Evolutionary conservation across 2,329 filamentous ascomycete species (phyloP), one percentile per base, ranked within the genome.

Genomic region (Cladophialophora bantiana): DNA sequence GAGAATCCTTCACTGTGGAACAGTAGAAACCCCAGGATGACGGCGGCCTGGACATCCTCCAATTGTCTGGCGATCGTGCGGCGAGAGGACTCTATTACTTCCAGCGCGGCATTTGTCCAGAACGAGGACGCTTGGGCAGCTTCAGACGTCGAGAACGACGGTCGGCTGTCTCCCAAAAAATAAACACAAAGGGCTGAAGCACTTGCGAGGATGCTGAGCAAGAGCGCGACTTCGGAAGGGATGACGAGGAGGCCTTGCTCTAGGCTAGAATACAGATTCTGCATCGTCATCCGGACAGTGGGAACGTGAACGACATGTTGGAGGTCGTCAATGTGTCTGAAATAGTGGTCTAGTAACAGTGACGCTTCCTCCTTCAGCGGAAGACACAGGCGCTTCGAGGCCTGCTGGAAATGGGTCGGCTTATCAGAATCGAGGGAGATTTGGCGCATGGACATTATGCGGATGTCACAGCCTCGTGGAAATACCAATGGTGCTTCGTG

Each of bases 251-350:
- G 35, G 6, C 70, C 68, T 1, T 62, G 56, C 10, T 74, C 70
- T 10, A 76, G 40, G 18, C 64, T 68, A 6, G 71, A 62, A 62
- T 81, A 81, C 1, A 79, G 67, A 0, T 57, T 60, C 15, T 77
- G 54, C 36, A 79, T 74, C 6, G 75, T 73, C 5, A 20, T 56
- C 34, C 74, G 70, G 0, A 75, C 73, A 20, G 54, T 65, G 0
- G 75, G 72, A 0, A 78, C 73, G 50, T 73, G 70, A 9, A 80
- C 70, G 13, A 80, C 68, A 68, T 79, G 77, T 62, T 80, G 79
- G 4, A 78, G 71, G 32, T 75, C 77, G 59, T 76, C 73, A 42
- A 80, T 73, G 45, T 77, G 73, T 1, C 71, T 62, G n/a, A 69
- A 69, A 58, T 79, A 80, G 59, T 75, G 76, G 7, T 72, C 70